Evolutionary conservation across 345 rosid genomes (phyloP).

Genomic region (Ricinus communis): DNA sequence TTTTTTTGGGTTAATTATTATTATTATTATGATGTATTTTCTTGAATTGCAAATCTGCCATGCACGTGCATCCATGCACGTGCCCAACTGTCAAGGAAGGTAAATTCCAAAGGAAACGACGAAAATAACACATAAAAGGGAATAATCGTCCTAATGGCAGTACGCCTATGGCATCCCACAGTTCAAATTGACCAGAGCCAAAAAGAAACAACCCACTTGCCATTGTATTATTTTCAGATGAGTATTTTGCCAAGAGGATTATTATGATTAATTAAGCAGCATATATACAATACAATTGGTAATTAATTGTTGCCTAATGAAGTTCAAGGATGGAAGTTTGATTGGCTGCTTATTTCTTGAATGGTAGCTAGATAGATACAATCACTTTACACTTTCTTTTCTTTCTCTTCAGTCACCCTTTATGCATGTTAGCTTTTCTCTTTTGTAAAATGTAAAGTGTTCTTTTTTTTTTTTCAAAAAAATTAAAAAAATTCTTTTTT

Average conservation of each 20-base stretch:
- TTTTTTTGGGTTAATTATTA: too few species aligned
- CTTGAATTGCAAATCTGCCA: constrained; percentile 30
- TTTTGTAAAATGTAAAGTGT: too few species aligned
- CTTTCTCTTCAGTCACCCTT: neutral
- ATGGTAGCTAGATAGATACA: constrained; percentile 38
- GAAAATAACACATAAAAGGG: constrained; percentile 50
- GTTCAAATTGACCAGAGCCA: constrained; percentile 24
- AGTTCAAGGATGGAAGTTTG: constrained; percentile 7
- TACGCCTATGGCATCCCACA: constrained; percentile 12
- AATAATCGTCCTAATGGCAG: constrained; percentile 57
- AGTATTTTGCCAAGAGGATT: too few species aligned
- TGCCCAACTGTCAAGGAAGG: constrained; percentile 50
- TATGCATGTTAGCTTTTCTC: constrained; percentile 23
- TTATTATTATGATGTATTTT: neutral
- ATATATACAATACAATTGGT: too few species aligned
- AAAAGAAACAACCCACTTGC: constrained; percentile 28
- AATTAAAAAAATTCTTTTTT: neutral
- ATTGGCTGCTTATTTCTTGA: constrained; percentile 39
- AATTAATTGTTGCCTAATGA: too few species aligned
- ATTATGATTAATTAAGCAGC: neutral
- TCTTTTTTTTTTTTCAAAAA: too few species aligned
- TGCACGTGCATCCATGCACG: constrained; percentile 55
- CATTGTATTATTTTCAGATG: neutral
- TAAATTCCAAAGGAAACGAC: constrained; percentile 66
- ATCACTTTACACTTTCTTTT: constrained; percentile 25